A percentile compares a stretch with the other conserved stretches of the same genome.
phyloP scores from a whole-genome alignment of 768 basidiomycete species.

The Coprinopsis marcescibilis region DNA sequence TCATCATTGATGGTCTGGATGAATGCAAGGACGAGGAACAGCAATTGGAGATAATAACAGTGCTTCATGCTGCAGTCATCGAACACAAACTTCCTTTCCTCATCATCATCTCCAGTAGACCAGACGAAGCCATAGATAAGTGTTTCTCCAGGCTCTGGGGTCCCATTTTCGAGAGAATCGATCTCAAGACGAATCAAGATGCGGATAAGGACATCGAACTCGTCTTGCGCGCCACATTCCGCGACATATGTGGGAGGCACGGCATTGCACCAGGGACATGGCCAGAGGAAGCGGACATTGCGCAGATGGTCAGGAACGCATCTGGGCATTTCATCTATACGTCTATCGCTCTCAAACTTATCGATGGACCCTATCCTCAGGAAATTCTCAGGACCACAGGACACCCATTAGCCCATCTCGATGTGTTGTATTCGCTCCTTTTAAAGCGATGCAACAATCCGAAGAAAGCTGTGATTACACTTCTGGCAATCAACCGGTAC shows the following conservation, averaged over 20 bases:
- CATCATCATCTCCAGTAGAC: slow-evolving; percentile 1
- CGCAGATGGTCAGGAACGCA: not conserved
- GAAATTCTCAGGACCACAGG: not conserved
- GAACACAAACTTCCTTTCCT: not conserved
- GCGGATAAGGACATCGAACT: slow-evolving; percentile 1
- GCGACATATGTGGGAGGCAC: not conserved
- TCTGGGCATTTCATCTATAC: slow-evolving; percentile 8
- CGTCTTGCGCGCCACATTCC: not conserved
- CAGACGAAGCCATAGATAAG: slow-evolving; percentile 1
- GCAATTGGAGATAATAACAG: not conserved
- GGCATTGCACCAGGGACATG: not conserved
- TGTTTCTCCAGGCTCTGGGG: not conserved
- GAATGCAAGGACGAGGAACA: not conserved
- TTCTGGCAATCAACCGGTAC: not conserved
- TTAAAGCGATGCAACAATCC: not conserved
- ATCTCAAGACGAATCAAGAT: not conserved
- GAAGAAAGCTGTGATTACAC: not conserved
- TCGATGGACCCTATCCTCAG: not conserved
- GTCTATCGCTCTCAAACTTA: not conserved
- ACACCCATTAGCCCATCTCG: not conserved
- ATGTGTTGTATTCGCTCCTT: not conserved
- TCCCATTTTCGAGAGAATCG: not conserved
- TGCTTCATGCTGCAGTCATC: not conserved
- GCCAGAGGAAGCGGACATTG: not conserved
- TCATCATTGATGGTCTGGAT: slow-evolving; percentile 6